Percentiles rank a stretch among this genome's conserved stretches.
Evolutionary conservation across 2,329 filamentous ascomycete genomes (phyloP).

Genomic region (Colletotrichum somersetense): DNA sequence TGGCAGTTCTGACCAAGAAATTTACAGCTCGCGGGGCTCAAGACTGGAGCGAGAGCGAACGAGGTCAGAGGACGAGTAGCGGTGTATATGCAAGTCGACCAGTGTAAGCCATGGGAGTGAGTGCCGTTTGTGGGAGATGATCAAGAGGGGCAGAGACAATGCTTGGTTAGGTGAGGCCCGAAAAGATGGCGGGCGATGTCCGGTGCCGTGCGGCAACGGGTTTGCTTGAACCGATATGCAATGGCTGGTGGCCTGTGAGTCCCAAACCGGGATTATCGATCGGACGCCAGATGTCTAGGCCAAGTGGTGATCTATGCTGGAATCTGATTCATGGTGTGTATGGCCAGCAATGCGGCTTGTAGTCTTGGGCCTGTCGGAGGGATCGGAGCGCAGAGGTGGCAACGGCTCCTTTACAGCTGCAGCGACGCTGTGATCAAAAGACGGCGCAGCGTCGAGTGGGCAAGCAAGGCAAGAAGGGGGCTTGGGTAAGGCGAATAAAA

Average conservation of each 20-base stretch:
- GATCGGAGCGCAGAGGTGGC: conserved; percentile 25
- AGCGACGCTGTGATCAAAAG: conserved; percentile 18
- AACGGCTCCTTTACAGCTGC: conserved; percentile 22
- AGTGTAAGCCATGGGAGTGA: conserved; percentile 35
- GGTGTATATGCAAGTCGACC: conserved; percentile 39
- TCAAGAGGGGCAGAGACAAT: conserved; percentile 27
- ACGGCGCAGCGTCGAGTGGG: conserved; percentile 20
- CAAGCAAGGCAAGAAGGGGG: conserved; percentile 25
- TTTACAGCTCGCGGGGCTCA: conserved; percentile 25
- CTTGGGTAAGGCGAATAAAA: conserved; percentile 22
- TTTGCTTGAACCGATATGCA: conserved; percentile 26
- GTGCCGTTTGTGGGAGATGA: conserved; percentile 21
- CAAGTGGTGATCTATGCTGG: conserved; percentile 43
- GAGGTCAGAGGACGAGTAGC: conserved; percentile 21
- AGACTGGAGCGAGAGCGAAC: conserved; percentile 24
- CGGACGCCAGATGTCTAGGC: conserved; percentile 36
- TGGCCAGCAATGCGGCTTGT: conserved; percentile 51
- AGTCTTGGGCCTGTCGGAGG: conserved; percentile 26
- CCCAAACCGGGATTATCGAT: conserved; percentile 31
- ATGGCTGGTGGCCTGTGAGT: conserved; percentile 6
- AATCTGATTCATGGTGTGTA: conserved; percentile 48
- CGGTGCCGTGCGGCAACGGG: conserved; percentile 31
- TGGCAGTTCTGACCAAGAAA: conserved; percentile 42
- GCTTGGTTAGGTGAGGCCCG: conserved; percentile 29
- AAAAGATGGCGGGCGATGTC: conserved; percentile 26